Evolutionary conservation across 2,329 filamentous ascomycete genomes (phyloP).

Genomic region (Verticillium nubilum): DNA sequence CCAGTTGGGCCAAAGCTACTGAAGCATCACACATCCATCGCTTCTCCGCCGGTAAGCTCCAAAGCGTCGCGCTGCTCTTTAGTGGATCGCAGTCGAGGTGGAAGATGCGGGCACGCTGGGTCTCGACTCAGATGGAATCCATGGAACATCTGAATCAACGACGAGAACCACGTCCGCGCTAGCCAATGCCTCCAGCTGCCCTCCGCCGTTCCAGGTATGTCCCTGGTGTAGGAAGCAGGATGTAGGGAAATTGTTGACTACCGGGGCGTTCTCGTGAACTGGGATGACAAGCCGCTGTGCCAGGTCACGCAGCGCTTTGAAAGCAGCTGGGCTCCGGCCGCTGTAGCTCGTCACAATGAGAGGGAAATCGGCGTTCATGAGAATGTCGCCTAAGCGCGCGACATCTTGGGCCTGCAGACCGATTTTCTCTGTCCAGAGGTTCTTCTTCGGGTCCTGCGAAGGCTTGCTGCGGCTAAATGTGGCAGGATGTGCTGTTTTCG

Average conservation of each 20-base stretch:
- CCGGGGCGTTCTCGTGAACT: constrained; percentile 41
- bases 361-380: constrained; percentile 5
- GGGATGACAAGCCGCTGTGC: constrained; percentile 22
- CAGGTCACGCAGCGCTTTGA: constrained; percentile 10
- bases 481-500: constrained; percentile 7
- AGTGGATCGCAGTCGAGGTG: constrained; percentile 62
- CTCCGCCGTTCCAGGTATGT: constrained; percentile 14
- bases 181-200: constrained; percentile 32
- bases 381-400: constrained; percentile 2
- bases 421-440: constrained; percentile 3
- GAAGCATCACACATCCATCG: constrained; percentile 41
- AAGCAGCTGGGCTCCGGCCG: constrained; percentile 6
- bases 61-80: constrained; percentile 53
- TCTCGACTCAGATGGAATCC: constrained; percentile 59
- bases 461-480: not conserved
- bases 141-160: constrained; percentile 62
- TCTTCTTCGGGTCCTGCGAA: constrained; percentile 8
- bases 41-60: constrained; percentile 44
- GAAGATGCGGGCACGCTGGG: constrained; percentile 52
- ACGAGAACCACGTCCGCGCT: constrained; percentile 61
- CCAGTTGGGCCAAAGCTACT: constrained; percentile 26
- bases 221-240: constrained; percentile 10
- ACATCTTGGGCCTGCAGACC: constrained; percentile 5
- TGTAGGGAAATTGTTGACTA: constrained; percentile 33
- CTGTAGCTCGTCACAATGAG: constrained; percentile 13